Evolutionary conservation across 2,329 filamentous ascomycete species (phyloP).

Genomic region (Juglanconis juglandina): DNA sequence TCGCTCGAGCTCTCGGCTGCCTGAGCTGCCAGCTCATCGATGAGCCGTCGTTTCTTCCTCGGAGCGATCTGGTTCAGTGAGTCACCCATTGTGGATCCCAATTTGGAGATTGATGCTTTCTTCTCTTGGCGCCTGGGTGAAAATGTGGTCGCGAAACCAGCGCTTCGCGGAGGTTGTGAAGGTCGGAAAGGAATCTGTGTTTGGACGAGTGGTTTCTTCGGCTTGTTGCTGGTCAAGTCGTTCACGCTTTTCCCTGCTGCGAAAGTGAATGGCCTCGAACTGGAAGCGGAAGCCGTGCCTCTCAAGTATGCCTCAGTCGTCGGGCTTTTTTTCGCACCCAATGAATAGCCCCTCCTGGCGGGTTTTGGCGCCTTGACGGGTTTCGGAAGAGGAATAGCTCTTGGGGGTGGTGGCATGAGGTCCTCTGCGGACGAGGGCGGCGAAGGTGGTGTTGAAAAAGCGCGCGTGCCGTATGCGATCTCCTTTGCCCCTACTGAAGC

Average conservation of each 20-base stretch:
- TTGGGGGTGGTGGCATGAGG: conserved; percentile 13
- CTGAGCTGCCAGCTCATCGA: conserved; percentile 41
- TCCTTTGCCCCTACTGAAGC: conserved; percentile 6
- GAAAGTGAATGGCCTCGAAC: conserved; percentile 1
- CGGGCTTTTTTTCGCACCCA: conserved; percentile 3
- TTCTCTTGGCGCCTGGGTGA: conserved; percentile 15
- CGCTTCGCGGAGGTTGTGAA: conserved; percentile 1
- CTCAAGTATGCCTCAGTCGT: conserved; percentile 3
- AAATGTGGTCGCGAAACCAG: background rate
- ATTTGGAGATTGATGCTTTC: conserved; percentile 9
- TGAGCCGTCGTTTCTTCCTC: conserved; percentile 31
- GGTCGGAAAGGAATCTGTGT: conserved; percentile 19
- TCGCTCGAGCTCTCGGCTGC: conserved; percentile 32
- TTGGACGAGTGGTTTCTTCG: conserved; percentile 12
- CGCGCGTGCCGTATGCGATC: conserved; percentile 5
- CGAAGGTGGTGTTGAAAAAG: conserved; percentile 18
- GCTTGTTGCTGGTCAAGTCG: conserved; percentile 7
- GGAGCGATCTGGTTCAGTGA: conserved; percentile 12
- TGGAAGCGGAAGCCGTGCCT: background rate
- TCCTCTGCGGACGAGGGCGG: conserved; percentile 16
- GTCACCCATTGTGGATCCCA: conserved; percentile 6
- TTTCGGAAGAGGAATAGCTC: conserved; percentile 7
- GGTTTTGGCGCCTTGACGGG: conserved; percentile 11
- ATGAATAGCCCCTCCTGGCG: conserved; percentile 5
- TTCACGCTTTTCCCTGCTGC: conserved; percentile 14